Base-by-base conservation (phyloP, 2,329 filamentous ascomycete species). In the Tolypocladium endophyticum region DNA sequence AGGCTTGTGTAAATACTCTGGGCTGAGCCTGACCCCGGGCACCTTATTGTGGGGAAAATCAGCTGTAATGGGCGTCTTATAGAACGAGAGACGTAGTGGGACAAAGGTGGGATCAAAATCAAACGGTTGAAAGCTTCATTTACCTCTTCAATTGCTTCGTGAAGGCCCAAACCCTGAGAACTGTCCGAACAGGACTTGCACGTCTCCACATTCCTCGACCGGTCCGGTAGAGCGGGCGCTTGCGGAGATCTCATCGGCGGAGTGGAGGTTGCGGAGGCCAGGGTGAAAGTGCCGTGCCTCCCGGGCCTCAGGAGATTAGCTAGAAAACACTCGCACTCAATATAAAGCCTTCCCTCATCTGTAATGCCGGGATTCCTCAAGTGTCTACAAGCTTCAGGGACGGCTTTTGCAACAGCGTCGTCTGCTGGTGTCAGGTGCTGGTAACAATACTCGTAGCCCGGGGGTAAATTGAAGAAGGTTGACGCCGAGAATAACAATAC, bases 1-100 rank as follows among this genome's bases (percentile, higher is more conserved):
- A 23, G 18, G 55, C 61, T 64, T 62, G 61, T 61, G 62, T 60
- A 61, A 54, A 55, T 61, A 61, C 50, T 53, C 38, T 28, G 23
- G 56, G 56, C 56, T 50, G 38, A 47, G 41, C 41, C 23, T 38
- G 30, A 38, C 54, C n/a, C 53, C n/a, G 12, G 53, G 35, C 43
- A 47, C 56, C n/a, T 36, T n/a, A 33, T 33, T 18, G 28, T 25
- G 28, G 41, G 41, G 39, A 30, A n/a, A 30, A 50, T 35, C n/a
- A 5, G 30, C 35, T 33, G 9, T n/a, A 25, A 9, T 25, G n/a
- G 28, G 38, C 39, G 56, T 50, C 30, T 57, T 28, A 50, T 57
- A 47, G 39, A 57, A 20, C 56, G 41, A 25, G 56, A 57, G 39
- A 35, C 20, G 41, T 35, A 25, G 18, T n/a, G 28, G 50, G 28